Base-by-base conservation (phyloP, 441 rosid species). In the Raphanus hybrid region DNA sequence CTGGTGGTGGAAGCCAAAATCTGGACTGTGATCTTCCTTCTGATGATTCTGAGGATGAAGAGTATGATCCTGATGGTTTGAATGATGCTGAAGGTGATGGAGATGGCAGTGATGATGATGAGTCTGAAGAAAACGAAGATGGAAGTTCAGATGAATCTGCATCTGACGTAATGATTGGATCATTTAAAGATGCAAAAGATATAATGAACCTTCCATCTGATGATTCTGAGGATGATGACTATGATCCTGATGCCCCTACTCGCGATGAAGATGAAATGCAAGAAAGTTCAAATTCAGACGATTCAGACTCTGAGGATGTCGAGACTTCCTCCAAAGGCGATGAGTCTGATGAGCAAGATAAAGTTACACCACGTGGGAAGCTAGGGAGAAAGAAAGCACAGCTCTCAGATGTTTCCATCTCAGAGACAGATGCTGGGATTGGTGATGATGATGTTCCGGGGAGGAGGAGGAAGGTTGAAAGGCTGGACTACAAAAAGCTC, bases 221-320 rank as follows among this genome's bases (percentile, higher is more conserved):
- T 76, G 97, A 92, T 83, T 92, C 99, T 3, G 99, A 87, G 78
- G 99, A 96, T 80, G 96, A 89, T 69, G 93, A 92, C 75, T 93
- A 35, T 83, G 80, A 92, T 77, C 99, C 99, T 75, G 86, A 85
- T 84, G 92, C 85, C 68, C 81, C 68, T 50, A 76, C 77, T 76
- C 73, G 4, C 71, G 86, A 86, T 60, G 86, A 86, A 54, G 82
- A 83, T 59, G 71, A 77, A 75, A 78, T 75, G 69, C 74, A 76
- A 64, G 98, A 81, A 76, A 86, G 85, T 83, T 91, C 96, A 63
- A 84, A 88, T 84, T 94, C 98, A 63, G 92, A 92, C 83, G 87
- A 86, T 82, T 89, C 98, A 29, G 97, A 91, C 78, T 87, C 96
- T 12, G 98, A 92, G 82, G 96, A 92, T 83, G 80, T 81, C 69